Percentiles rank a stretch among this genome's conserved stretches.
phyloP scores from a whole-genome alignment of 139 green algal species.

The Raphidocelis subcapitata region DNA sequence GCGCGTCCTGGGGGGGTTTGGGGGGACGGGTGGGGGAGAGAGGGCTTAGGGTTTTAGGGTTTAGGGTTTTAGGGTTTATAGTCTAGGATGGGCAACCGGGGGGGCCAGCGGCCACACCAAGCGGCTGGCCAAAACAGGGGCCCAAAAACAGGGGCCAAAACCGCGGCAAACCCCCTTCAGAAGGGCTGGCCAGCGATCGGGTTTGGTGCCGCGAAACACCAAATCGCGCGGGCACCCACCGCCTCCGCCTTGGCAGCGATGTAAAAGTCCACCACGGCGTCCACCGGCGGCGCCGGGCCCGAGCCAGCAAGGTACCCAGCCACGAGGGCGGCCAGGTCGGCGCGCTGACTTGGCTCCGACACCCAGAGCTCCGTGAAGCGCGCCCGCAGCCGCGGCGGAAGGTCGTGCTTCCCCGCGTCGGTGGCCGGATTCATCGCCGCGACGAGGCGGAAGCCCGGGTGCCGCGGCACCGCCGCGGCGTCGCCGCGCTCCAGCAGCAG shows the following conservation, averaged over 20 bases:
- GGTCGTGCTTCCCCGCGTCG: constrained; percentile 93
- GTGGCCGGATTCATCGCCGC: constrained; percentile 98
- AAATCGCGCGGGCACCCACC: too few species aligned
- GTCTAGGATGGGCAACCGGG: too few species aligned
- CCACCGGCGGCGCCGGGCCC: constrained; percentile 54
- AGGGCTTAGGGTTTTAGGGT: too few species aligned
- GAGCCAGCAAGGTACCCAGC: constrained; percentile 67
- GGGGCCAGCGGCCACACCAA: too few species aligned
- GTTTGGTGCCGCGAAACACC: too few species aligned
- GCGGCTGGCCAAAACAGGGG: too few species aligned
- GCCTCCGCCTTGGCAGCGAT: constrained; percentile 74
- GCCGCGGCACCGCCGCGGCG: constrained; percentile 56
- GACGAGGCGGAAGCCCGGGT: constrained; percentile 93
- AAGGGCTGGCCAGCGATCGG: too few species aligned
- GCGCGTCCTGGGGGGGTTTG: constrained; percentile 48
- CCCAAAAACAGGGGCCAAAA: too few species aligned
- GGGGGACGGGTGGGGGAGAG: too few species aligned
- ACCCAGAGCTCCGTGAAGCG: constrained; percentile 97
- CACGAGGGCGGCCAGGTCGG: constrained; percentile 86
- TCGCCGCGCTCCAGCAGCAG: constrained; percentile 80
- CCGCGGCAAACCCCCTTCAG: too few species aligned
- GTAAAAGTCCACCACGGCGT: constrained; percentile 94
- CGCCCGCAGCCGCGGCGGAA: constrained; percentile 81
- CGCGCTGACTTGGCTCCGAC: constrained; percentile 67
- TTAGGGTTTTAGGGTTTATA: too few species aligned